These are phyloP conservation scores for Globisporangium okanoganense DNA, from an alignment of 352 stramenopile genomes.

Conservation along the genomic window DNA sequence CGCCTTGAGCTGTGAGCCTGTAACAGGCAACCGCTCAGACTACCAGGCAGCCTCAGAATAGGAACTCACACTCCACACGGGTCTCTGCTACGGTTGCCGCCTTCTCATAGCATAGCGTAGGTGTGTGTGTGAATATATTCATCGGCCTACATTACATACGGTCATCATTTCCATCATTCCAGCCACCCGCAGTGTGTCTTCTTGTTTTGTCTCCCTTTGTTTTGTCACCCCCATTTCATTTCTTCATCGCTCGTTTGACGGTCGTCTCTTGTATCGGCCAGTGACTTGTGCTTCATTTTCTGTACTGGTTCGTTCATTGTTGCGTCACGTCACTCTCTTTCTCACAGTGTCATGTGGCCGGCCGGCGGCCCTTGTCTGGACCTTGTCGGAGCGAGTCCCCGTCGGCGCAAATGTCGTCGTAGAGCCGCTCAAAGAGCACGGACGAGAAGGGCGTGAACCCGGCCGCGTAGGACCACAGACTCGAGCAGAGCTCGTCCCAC, in stretches of 20 bases:
- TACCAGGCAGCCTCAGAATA: background rate
- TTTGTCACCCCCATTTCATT: background rate
- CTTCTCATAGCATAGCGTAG: conserved; percentile 9
- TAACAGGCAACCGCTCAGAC: background rate
- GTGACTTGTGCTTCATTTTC: background rate
- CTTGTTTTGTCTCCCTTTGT: background rate
- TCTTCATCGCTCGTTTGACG: background rate
- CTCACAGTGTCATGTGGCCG: conserved; percentile 17
- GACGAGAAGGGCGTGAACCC: conserved; percentile 73
- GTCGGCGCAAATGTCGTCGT: conserved; percentile 83
- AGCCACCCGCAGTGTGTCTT: background rate
- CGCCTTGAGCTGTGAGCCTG: background rate
- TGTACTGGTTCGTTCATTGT: conserved; percentile 2
- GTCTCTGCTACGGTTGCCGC: background rate
- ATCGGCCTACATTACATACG: conserved; percentile 16
- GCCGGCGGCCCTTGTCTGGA: background rate
- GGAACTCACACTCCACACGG: background rate
- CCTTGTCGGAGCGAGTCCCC: conserved; percentile 35
- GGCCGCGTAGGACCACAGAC: conserved; percentile 76
- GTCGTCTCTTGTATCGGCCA: background rate
- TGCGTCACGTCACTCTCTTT: background rate
- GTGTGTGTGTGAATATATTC: conserved; percentile 14
- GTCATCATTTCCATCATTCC: conserved; percentile 2
- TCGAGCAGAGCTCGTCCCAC: conserved; percentile 74
- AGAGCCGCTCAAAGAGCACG: conserved; percentile 77